A percentile compares a stretch with the other conserved stretches of the same genome.
These are phyloP conservation scores for Thraustotheca clavata DNA, from an alignment of 352 stramenopile species.

Conservation along the genomic window DNA sequence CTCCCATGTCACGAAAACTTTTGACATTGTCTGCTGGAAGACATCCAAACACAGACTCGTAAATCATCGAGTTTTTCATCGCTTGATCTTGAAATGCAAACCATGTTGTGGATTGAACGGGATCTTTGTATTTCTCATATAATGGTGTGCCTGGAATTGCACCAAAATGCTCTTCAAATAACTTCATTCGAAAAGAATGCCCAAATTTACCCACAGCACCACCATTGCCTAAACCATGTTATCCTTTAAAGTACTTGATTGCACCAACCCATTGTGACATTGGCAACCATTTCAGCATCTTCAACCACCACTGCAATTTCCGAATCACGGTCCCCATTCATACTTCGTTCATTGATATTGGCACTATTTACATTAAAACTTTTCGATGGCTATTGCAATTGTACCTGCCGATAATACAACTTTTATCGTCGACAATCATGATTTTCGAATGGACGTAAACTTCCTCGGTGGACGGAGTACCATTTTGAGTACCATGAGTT, in stretches of 20 bases:
- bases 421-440: conserved; percentile 82
- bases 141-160: conserved; percentile 32
- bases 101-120: conserved; percentile 53
- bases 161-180: conserved; percentile 83
- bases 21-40: conserved; percentile 64
- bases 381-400: background rate
- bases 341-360: conserved; percentile 84
- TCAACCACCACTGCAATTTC: conserved; percentile 83
- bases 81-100: conserved; percentile 80
- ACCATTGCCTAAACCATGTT: conserved; percentile 22
- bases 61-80: conserved; percentile 76
- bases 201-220: conserved; percentile 68
- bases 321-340: conserved; percentile 79
- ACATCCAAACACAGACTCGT: conserved; percentile 75
- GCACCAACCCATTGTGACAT: conserved; percentile 29
- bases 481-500: conserved; percentile 37
- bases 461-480: conserved; percentile 52
- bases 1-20: conserved; percentile 56
- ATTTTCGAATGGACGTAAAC: conserved; percentile 89
- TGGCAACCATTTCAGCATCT: conserved; percentile 58
- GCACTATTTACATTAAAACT: conserved; percentile 23
- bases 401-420: conserved; percentile 60
- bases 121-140: conserved; percentile 56
- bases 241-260: background rate
- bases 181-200: conserved; percentile 80